These are phyloP conservation scores for Truncatella angustata DNA, from an alignment of 2,329 filamentous ascomycete genomes.

Conservation along the genomic window DNA sequence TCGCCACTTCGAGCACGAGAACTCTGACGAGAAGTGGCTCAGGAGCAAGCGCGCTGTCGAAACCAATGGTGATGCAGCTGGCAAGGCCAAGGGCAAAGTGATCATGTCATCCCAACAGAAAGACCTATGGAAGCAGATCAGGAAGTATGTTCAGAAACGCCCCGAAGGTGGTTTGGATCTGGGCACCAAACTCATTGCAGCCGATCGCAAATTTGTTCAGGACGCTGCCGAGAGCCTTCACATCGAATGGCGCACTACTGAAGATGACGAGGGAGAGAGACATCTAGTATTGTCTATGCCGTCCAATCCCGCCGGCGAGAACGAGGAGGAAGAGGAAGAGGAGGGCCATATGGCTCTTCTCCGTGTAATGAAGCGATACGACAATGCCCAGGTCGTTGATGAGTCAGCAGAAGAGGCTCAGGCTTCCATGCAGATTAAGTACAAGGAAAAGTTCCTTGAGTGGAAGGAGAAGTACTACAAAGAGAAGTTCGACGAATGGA, in stretches of 20 bases:
- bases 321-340: constrained; percentile 71
- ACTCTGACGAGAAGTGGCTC: constrained; percentile 87
- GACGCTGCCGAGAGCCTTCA: constrained; percentile 69
- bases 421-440: constrained; percentile 75
- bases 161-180: constrained; percentile 68
- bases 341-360: constrained; percentile 83
- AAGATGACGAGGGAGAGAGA: constrained; percentile 54
- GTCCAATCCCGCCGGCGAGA: constrained; percentile 36
- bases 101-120: constrained; percentile 79
- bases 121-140: constrained; percentile 77
- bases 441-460: constrained; percentile 82
- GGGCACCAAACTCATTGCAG: constrained; percentile 69
- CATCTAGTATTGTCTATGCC: constrained; percentile 52
- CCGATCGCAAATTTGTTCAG: constrained; percentile 90
- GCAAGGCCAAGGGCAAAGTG: constrained; percentile 57
- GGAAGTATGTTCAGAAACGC: constrained; percentile 75
- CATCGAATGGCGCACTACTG: constrained; percentile 56
- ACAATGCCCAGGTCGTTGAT: constrained; percentile 84
- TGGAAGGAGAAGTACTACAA: constrained; percentile 97
- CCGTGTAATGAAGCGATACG: constrained; percentile 85
- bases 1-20: constrained; percentile 88
- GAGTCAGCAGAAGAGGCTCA: constrained; percentile 76
- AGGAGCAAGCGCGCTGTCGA: constrained; percentile 78
- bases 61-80: constrained; percentile 62
- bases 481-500: constrained; percentile 80